Evolutionary conservation across 176 grass and related monocot genomes (phyloP).

Genomic region (Oryza longistaminata): DNA sequence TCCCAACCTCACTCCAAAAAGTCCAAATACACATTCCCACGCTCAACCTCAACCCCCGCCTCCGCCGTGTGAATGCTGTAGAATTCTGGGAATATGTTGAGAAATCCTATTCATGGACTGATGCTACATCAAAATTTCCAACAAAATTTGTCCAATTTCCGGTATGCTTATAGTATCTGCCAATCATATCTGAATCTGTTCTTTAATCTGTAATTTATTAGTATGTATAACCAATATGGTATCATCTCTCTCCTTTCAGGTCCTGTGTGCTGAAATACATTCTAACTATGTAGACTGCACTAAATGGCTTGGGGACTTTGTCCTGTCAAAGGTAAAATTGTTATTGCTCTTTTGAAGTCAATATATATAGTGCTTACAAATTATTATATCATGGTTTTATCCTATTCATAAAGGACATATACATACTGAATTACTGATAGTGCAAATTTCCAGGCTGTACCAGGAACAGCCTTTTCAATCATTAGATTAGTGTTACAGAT

Average conservation of each 20-base stretch:
- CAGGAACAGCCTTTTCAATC: background rate
- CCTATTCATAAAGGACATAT: background rate
- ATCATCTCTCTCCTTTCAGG: constrained; percentile 47
- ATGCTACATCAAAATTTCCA: constrained; percentile 92
- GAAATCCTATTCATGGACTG: constrained; percentile 96
- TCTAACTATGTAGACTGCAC: constrained; percentile 96
- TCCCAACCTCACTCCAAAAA: background rate
- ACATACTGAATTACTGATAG: background rate
- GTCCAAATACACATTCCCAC: background rate
- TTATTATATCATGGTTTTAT: background rate
- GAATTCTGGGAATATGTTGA: constrained; percentile 98
- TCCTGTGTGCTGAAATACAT: constrained; percentile 75
- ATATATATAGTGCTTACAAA: background rate
- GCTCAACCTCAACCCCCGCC: too few species aligned
- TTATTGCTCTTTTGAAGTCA: background rate
- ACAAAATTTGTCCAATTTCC: constrained; percentile 99
- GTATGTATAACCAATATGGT: background rate
- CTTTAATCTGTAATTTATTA: constrained; percentile 8
- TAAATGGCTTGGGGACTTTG: constrained; percentile 95
- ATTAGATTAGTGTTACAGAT: background rate
- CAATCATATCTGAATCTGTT: background rate
- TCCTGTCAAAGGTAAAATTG: constrained; percentile 79
- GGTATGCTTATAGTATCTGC: constrained; percentile 46
- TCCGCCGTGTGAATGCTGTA: constrained; percentile 35
- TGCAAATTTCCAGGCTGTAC: background rate